phyloP scores from a whole-genome alignment of 495 filamentous ascomycete genomes.

The Penicillium crystallinum region DNA sequence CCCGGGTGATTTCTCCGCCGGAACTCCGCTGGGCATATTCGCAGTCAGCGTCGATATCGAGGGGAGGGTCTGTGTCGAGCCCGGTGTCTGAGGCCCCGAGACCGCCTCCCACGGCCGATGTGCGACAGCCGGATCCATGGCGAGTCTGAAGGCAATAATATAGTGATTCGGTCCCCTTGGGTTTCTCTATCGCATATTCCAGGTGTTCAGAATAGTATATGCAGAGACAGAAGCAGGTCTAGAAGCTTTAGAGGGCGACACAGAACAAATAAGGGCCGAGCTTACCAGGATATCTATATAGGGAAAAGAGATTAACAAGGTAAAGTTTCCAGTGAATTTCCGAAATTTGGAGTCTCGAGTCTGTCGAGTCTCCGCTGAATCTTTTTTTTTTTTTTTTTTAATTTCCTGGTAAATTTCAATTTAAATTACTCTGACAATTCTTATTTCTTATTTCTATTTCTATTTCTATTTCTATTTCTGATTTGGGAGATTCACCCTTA shows the following conservation, averaged over 20 bases:
- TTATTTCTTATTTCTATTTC: background rate
- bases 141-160: background rate
- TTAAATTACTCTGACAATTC: slow-evolving; percentile 1
- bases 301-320: background rate
- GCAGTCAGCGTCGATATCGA: slow-evolving; percentile 46
- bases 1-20: slow-evolving; percentile 41
- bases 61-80: slow-evolving; percentile 41
- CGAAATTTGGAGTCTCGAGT: slow-evolving; percentile 7
- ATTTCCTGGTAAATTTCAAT: no score
- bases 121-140: slow-evolving; percentile 38
- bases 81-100: slow-evolving; percentile 33
- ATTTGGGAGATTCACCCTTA: no score
- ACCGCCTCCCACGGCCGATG: slow-evolving; percentile 42
- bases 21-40: slow-evolving; percentile 29
- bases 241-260: background rate
- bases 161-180: no score
- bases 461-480: slow-evolving; percentile 3
- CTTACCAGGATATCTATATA: background rate
- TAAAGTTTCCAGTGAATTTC: background rate
- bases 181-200: slow-evolving; percentile 34
- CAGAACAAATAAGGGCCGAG: background rate
- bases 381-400: background rate
- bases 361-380: slow-evolving; percentile 6
- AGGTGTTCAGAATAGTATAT: no score
- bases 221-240: no score